Conservation (phyloP, 192 early-diverging fungal species). For the Linnemannia hyalina region DNA sequence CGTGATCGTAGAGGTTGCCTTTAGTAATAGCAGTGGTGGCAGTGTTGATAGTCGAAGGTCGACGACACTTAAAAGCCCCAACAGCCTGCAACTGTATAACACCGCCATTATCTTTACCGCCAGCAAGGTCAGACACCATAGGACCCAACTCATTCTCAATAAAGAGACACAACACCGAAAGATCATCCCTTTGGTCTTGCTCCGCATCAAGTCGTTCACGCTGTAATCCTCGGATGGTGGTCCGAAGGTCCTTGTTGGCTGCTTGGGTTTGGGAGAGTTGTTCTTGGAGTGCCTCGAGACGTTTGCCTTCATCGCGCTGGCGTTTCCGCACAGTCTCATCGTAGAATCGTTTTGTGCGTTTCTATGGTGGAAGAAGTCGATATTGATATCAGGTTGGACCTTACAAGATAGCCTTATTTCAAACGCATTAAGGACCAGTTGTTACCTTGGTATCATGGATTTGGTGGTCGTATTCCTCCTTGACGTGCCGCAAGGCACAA, state of each 20-base stretch:
- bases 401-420: not conserved
- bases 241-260: constrained; percentile 2
- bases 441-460: not conserved
- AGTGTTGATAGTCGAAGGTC: not conserved
- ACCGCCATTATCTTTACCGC: not conserved
- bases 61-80: not conserved
- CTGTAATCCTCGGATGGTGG: constrained; percentile 4
- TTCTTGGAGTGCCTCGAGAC: not conserved
- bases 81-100: not conserved
- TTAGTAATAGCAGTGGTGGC: not conserved
- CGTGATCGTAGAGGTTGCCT: not conserved
- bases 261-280: not conserved
- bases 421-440: not conserved
- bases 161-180: not conserved
- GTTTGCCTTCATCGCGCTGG: constrained; percentile 8
- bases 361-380: not conserved
- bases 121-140: not conserved
- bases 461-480: not conserved
- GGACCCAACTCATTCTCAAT: constrained; percentile 4
- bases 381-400: not conserved
- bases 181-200: constrained; percentile 1
- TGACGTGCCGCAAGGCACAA: not conserved
- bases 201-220: constrained; percentile 4
- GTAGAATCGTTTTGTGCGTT: constrained; percentile 7
- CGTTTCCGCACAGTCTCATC: constrained; percentile 7